Conservation (phyloP, 2,329 filamentous ascomycete genomes). For the Pseudogymnoascus sp. region DNA sequence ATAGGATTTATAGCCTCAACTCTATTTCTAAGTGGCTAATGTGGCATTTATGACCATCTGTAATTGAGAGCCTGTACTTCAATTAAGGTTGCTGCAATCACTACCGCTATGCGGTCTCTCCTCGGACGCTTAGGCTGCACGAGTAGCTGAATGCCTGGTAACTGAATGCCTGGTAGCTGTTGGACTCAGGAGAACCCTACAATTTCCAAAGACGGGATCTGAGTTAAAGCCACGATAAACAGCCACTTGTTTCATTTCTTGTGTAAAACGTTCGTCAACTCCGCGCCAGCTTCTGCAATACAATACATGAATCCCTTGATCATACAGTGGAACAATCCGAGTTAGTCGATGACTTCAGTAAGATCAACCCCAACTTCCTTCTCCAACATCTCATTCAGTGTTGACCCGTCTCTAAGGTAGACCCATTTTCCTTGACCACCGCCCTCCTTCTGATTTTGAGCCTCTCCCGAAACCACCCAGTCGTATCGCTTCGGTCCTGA, state of each 20-base stretch:
- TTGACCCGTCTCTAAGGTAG: conserved; percentile 75
- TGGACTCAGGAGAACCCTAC: not conserved
- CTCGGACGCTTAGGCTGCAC: not conserved
- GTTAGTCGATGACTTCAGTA: conserved; percentile 11
- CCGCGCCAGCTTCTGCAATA: not conserved
- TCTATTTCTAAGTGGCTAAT: not conserved
- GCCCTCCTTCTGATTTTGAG: conserved; percentile 71
- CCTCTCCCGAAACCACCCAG: conserved; percentile 68
- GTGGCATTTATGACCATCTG: no score
- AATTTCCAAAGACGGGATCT: not conserved
- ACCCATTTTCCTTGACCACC: conserved; percentile 72
- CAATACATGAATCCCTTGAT: not conserved
- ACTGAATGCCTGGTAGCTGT: not conserved
- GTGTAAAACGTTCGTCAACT: not conserved
- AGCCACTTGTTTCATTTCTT: not conserved
- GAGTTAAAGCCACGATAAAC: not conserved
- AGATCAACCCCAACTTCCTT: conserved; percentile 68
- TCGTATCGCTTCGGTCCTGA: conserved; percentile 93
- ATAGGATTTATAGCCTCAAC: not conserved
- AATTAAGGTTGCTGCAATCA: not conserved
- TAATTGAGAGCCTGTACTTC: no score
- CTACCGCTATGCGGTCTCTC: not conserved
- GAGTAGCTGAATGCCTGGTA: not conserved
- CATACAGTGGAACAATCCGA: not conserved
- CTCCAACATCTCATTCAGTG: conserved; percentile 61